Percentiles rank a stretch among this genome's conserved stretches.
These are phyloP conservation scores for Thozetella sp. DNA, from an alignment of 495 filamentous ascomycete genomes.

Conservation along the genomic window DNA sequence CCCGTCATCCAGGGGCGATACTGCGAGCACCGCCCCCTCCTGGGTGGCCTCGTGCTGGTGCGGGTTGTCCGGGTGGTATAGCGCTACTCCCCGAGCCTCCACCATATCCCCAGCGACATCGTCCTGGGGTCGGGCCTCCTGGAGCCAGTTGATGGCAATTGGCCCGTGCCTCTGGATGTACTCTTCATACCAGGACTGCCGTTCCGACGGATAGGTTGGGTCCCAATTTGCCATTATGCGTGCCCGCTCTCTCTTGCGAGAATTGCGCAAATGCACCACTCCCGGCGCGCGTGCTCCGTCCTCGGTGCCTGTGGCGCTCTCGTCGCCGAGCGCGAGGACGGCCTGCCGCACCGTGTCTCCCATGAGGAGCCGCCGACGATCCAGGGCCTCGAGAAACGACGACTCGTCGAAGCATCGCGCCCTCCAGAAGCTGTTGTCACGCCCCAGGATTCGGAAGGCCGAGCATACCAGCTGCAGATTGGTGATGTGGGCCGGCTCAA, in stretches of 20 bases:
- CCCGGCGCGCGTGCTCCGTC: neutral
- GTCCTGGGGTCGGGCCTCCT: slow-evolving; percentile 50
- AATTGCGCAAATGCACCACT: slow-evolving; percentile 22
- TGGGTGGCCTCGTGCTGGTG: slow-evolving; percentile 39
- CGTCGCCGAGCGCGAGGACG: slow-evolving; percentile 34
- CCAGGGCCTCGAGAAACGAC: slow-evolving; percentile 48
- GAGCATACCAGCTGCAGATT: slow-evolving; percentile 71
- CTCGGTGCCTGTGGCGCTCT: slow-evolving; percentile 21
- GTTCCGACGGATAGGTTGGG: slow-evolving; percentile 67
- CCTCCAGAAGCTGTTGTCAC: slow-evolving; percentile 79
- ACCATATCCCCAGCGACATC: slow-evolving; percentile 30
- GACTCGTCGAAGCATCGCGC: slow-evolving; percentile 74
- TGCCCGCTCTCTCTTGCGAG: slow-evolving; percentile 44
- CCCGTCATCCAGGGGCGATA: slow-evolving; percentile 84
- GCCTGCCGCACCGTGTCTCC: slow-evolving; percentile 17
- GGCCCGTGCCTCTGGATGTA: slow-evolving; percentile 83
- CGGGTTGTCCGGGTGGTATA: slow-evolving; percentile 51
- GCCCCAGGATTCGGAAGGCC: slow-evolving; percentile 65
- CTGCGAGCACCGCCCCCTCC: slow-evolving; percentile 52
- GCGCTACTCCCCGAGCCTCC: slow-evolving; percentile 67
- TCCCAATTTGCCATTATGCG: slow-evolving; percentile 78
- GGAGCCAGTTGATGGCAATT: slow-evolving; percentile 73
- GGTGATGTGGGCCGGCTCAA: slow-evolving; percentile 69
- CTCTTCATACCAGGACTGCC: slow-evolving; percentile 82
- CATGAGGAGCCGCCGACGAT: slow-evolving; percentile 39